Evolutionary conservation across 176 grass and related monocot species (phyloP).

Genomic region (Alopecurus myosuroides): DNA sequence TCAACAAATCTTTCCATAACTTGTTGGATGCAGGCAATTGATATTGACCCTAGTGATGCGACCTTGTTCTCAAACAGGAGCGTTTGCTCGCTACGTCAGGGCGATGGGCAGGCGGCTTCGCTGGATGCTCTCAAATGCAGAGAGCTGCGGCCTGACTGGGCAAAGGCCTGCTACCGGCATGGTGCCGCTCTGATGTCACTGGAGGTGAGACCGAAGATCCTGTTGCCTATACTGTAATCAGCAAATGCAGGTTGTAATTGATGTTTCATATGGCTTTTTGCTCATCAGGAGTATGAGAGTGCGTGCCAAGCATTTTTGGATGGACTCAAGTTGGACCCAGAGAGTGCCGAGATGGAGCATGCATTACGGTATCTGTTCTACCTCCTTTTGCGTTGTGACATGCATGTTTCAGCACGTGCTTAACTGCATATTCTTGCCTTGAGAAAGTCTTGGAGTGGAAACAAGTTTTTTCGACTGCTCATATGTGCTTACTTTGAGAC

Average conservation of each 20-base stretch:
- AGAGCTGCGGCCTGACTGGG: neutral
- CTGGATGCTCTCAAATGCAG: neutral
- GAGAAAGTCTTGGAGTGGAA: too few species aligned
- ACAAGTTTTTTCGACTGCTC: neutral
- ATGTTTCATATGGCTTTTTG: neutral
- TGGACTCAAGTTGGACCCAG: neutral
- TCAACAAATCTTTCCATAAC: too few species aligned
- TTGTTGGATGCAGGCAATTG: neutral
- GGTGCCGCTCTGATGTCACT: neutral
- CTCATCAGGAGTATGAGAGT: neutral
- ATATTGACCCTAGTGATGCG: neutral
- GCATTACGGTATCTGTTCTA: neutral
- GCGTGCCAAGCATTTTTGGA: neutral
- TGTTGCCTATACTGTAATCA: neutral
- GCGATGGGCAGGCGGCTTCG: neutral
- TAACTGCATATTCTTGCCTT: too few species aligned
- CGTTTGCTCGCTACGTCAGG: neutral
- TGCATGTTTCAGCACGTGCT: neutral
- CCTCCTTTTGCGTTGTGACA: neutral
- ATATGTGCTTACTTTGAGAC: neutral
- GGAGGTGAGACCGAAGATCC: neutral
- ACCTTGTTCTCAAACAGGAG: conserved; percentile 1
- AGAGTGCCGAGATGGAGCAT: neutral
- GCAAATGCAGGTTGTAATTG: neutral
- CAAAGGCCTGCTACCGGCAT: neutral